Evolutionary conservation across 2,329 filamentous ascomycete genomes (phyloP), one percentile per base, ranked within the genome.

Genomic region (Trichoderma sp.): DNA sequence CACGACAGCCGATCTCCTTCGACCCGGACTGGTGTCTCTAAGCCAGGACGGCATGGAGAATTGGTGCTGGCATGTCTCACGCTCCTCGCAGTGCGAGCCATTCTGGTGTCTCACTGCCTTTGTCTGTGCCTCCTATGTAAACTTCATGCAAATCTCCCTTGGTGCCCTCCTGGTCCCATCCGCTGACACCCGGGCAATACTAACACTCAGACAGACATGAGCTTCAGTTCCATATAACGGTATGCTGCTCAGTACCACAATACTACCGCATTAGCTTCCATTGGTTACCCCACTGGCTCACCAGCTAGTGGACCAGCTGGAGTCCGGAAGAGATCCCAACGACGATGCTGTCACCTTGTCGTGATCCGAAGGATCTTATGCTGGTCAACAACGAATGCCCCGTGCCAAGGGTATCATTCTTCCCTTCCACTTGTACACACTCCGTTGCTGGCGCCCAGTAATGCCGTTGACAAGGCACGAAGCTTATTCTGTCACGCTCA

Each of bases 161-260:
- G 57, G 43, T 45, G 44, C 6, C 64, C 64, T 61, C 50, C 57
- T 51, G 44, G 30, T 57, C 64, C 62, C 57, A 47, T 21, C 30
- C 44, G 51, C 26, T 30, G 51, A 50, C 17, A 56, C 44, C 12
- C 12, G 34, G 44, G 28, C 50, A 52, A 34, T 57, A 34, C 30
- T 34, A 30, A 43, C 21, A 34, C 28, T 14, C 34, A 39, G 30
- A 65, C 57, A 62, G 12, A 39, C 34, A 14, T 14, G 34, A 39
- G 34, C 3, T 39, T 5, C 30, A 34, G 30, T 34, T 10, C 30
- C 5, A 39, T 12, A 14, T 10, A 39, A 5, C 34, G 34, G 5
- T 43, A 51, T 65, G 57, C 55, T 44, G 34, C 45, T 58, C 26
- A 51, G 50, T 56, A 39, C 41, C 41, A 41, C 3, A 15, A 12